phyloP scores from a whole-genome alignment of 345 rosid species.

The Boechera retrofracta region DNA sequence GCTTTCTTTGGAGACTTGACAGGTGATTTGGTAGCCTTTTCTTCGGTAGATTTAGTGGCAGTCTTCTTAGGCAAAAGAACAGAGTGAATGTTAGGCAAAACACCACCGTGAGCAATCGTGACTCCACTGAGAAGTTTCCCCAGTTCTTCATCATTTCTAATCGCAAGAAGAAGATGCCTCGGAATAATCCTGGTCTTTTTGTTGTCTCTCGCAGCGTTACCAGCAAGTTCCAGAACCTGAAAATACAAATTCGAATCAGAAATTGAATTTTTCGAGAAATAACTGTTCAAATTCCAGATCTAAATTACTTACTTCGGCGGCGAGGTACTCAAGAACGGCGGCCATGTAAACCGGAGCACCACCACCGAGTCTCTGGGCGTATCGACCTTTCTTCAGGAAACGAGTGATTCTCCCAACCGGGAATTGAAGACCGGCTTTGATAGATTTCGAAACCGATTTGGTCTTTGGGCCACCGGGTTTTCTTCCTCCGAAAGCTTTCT shows the following conservation, averaged over 20 bases:
- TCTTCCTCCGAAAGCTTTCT: constrained; percentile 86
- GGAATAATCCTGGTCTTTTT: constrained; percentile 79
- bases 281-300: not conserved
- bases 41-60: constrained; percentile 51
- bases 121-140: constrained; percentile 75
- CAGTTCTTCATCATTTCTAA: constrained; percentile 80
- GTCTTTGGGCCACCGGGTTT: constrained; percentile 76
- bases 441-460: constrained; percentile 76
- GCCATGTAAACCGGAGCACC: constrained; percentile 93
- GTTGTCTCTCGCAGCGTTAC: constrained; percentile 83
- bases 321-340: constrained; percentile 86
- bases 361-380: constrained; percentile 70
- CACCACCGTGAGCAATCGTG: constrained; percentile 84
- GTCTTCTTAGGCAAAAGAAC: constrained; percentile 74
- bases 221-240: constrained; percentile 79
- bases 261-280: not conserved
- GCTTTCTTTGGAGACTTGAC: constrained; percentile 49
- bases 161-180: constrained; percentile 71
- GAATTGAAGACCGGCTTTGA: constrained; percentile 81
- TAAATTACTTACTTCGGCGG: constrained; percentile 62
- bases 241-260: not conserved
- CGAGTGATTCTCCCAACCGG: constrained; percentile 90
- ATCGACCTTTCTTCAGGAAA: constrained; percentile 76
- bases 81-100: constrained; percentile 74
- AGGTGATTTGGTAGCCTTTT: constrained; percentile 65